Evolutionary conservation across 2,329 filamentous ascomycete species (phyloP), one percentile per base, ranked within the genome.

Genomic region (Berkeleyomyces rouxiae): DNA sequence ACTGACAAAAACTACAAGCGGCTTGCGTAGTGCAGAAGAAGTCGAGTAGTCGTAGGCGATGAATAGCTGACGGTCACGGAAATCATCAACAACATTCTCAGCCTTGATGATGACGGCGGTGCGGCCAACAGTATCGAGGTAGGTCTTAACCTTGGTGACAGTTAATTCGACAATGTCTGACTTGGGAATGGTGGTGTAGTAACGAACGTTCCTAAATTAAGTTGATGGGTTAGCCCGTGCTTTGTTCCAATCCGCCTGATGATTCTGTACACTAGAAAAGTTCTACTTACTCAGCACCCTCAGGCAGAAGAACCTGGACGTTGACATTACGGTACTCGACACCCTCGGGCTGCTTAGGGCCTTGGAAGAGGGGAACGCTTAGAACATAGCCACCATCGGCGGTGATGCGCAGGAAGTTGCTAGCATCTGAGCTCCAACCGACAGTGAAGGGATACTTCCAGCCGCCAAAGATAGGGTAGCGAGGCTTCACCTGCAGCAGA

Each of bases 401-500:
- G 49, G 81, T 78, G 68, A 78, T 82, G 69, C 89, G 85, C 67
- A 99, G 72, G 72, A 88, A 93, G 63, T 82, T 82, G 69, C 83
- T 83, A 37, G 95, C 79, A 67, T 95, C 84, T 61, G 88, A 85
- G 76, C 97, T 95, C 93, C 93, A 99, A 68, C 93, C 93, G 63
- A 97, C 85, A 64, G 87, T 89, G 78, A 97, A 99, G 67, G 88
- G 93, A 75, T 96, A 97, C 74, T 95, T 96, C 93, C 93, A 99
- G 65, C 89, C 90, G 65, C 93, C 93, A 70, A 96, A 99, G 33
- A 99, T 74, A n/a, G 93, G 93, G 74, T 95, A 99, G 61, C 93
- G 84, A 23, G 93, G 93, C 78, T 91, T 93, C 66, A 96, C 79
- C 74, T 96, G 91, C 37, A 99, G 81, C 49, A 86, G 77, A n/a